Percentiles rank a stretch among this genome's conserved stretches.
Conservation (phyloP, 2,329 filamentous ascomycete species). For the Phialemonium atrogriseum region DNA sequence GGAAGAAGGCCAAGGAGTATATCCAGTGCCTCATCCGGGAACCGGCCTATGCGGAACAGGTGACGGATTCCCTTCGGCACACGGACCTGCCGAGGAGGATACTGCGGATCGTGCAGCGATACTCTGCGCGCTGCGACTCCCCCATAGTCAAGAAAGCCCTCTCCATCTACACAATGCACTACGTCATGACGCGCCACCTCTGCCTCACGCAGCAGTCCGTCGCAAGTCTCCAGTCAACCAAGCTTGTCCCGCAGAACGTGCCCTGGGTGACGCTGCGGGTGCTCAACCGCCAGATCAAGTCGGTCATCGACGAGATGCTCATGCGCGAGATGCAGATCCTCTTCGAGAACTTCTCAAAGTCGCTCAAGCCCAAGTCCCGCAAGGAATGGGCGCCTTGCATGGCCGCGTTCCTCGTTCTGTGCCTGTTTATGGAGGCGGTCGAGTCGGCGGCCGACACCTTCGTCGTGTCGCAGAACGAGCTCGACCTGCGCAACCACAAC, state of each 20-base stretch:
- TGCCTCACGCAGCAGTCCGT: constrained; percentile 39
- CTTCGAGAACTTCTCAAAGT: constrained; percentile 43
- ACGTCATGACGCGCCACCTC: constrained; percentile 46
- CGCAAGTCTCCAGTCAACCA: constrained; percentile 28
- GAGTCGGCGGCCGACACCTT: constrained; percentile 45
- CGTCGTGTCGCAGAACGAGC: constrained; percentile 42
- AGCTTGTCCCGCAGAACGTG: constrained; percentile 33
- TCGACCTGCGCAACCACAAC: constrained; percentile 30
- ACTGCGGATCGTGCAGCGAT: constrained; percentile 38
- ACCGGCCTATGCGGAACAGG: constrained; percentile 37
- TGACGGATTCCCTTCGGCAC: constrained; percentile 37
- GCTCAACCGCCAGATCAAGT: constrained; percentile 48
- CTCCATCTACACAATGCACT: constrained; percentile 48
- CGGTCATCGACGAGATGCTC: constrained; percentile 47
- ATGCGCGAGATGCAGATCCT: constrained; percentile 40
- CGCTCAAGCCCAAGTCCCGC: constrained; percentile 45
- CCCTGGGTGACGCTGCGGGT: constrained; percentile 42
- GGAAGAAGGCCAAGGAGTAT: constrained; percentile 38
- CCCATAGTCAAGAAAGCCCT: constrained; percentile 44
- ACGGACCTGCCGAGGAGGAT: constrained; percentile 38
- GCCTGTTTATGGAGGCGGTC: constrained; percentile 50
- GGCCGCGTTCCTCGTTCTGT: constrained; percentile 47
- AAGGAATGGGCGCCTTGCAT: constrained; percentile 49
- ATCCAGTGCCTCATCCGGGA: constrained; percentile 39
- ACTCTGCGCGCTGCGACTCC: constrained; percentile 32